A percentile compares a stretch with the other conserved stretches of the same genome.
These are phyloP conservation scores for Kockovaella imperatae DNA, from an alignment of 768 basidiomycete genomes.

Conservation along the genomic window DNA sequence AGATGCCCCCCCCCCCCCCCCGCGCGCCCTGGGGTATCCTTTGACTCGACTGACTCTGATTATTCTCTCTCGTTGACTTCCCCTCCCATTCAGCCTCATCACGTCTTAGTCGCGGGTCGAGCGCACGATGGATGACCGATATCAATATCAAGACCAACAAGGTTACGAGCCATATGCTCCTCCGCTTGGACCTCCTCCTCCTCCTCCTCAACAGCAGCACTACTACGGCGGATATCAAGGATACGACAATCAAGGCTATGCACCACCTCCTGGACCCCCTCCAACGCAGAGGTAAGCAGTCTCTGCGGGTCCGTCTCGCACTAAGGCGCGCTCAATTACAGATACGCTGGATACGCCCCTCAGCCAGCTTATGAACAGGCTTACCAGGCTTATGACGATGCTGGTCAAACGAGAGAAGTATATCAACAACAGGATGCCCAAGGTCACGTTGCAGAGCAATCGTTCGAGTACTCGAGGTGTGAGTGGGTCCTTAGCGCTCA, in stretches of 20 bases:
- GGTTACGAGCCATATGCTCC: not conserved
- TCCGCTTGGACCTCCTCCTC: not conserved
- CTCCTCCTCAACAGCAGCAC: no score
- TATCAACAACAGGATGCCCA: slow-evolving; percentile 8
- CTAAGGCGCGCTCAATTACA: not conserved
- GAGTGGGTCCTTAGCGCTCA: slow-evolving; percentile 2
- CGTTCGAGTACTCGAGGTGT: slow-evolving; percentile 81
- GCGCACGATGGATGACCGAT: no score
- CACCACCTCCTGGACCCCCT: slow-evolving; percentile 9
- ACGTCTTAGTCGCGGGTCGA: no score
- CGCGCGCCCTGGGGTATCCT: no score
- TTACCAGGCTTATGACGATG: slow-evolving; percentile 40
- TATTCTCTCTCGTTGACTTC: no score
- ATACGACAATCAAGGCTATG: slow-evolving; percentile 1
- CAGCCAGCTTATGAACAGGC: slow-evolving; percentile 50
- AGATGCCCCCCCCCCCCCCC: no score
- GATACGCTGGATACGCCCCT: slow-evolving; percentile 16
- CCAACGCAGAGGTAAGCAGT: slow-evolving; percentile 17
- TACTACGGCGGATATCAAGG: no score
- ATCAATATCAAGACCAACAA: not conserved
- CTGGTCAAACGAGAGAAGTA: slow-evolving; percentile 39
- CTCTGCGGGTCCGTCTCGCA: not conserved
- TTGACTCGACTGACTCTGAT: no score
- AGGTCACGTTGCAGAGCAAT: slow-evolving; percentile 10
- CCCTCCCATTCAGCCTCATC: no score